phyloP scores from a whole-genome alignment of 208 protist species.

The Vickermania ingenoplastis region DNA sequence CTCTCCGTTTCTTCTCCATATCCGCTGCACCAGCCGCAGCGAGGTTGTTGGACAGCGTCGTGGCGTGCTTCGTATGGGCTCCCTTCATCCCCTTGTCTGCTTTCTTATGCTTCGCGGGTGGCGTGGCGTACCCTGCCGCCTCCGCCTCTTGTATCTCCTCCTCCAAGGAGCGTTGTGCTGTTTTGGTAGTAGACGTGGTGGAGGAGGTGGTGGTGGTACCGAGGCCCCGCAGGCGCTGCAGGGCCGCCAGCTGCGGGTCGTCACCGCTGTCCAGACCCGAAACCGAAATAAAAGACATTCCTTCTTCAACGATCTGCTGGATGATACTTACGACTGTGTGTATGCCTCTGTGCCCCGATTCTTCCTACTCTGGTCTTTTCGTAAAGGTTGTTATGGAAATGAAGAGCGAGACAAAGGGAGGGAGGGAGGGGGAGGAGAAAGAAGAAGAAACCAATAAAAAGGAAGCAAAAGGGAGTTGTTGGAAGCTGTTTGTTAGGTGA shows the following conservation, averaged over 20 bases:
- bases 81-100: too few species aligned
- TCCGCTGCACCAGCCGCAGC: neutral
- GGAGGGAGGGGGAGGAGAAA: too few species aligned
- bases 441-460: slow-evolving; percentile 4
- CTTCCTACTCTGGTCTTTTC: too few species aligned
- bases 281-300: slow-evolving; percentile 37
- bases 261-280: slow-evolving; percentile 38
- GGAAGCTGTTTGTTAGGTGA: too few species aligned
- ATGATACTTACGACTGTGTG: too few species aligned
- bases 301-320: too few species aligned
- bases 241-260: slow-evolving; percentile 25
- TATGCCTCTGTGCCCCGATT: too few species aligned
- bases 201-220: neutral
- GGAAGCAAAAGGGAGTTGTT: too few species aligned
- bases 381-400: too few species aligned
- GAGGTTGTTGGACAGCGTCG: neutral
- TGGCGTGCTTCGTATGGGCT: neutral
- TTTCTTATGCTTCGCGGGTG: neutral
- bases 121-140: too few species aligned
- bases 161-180: neutral
- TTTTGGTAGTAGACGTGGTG: neutral
- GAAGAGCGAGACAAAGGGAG: too few species aligned
- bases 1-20: neutral
- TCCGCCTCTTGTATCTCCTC: neutral
- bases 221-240: slow-evolving; percentile 10